Base-by-base conservation (phyloP, 192 early-diverging fungal species). In the Thoreauomyces humboldtii region DNA sequence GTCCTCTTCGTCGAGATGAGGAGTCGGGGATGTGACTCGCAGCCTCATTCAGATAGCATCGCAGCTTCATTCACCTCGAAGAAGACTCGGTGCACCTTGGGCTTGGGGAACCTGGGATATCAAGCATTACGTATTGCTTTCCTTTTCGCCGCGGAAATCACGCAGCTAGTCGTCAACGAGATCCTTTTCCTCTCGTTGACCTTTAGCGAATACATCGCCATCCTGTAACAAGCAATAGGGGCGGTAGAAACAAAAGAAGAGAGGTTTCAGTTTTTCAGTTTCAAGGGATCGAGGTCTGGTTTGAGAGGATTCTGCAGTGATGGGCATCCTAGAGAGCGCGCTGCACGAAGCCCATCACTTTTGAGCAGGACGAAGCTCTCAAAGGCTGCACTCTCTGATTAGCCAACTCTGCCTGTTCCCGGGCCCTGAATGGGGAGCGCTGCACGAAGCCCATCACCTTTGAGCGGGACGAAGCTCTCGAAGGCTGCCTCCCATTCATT, bases 171-270 rank as follows among this genome's bases (percentile, higher is more conserved):
- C n/a, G n/a, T n/a, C n/a, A n/a, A n/a, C n/a, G n/a, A n/a, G n/a
- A n/a, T n/a, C n/a, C n/a, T n/a, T n/a, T n/a, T n/a, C n/a, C n/a
- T n/a, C n/a, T n/a, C n/a, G n/a, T n/a, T n/a, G n/a, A n/a, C n/a
- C n/a, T n/a, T n/a, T n/a, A n/a, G n/a, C n/a, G n/a, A n/a, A n/a
- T n/a, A n/a, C 47, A 50, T 50, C 47, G 22, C 47, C 47, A 50
- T 50, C 47, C 47, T 50, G 47, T 50, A 50, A 12, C 9, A 41
- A n/a, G n/a, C n/a, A n/a, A n/a, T n/a, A n/a, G n/a, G n/a, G n/a
- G 38, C 9, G 38, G 38, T 17, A 17, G 38, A 22, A 50, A 50
- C 7, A 22, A 50, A 50, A 22, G 7, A 22, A 22, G 22, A 50
- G 22, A 50, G 47, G 47, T 9, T 50, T 22, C 47, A 50, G 12